A percentile compares a stretch with the other conserved stretches of the same genome.
Evolutionary conservation across 2,329 filamentous ascomycete genomes (phyloP).

Genomic region (Ascochyta viciae-villosae): DNA sequence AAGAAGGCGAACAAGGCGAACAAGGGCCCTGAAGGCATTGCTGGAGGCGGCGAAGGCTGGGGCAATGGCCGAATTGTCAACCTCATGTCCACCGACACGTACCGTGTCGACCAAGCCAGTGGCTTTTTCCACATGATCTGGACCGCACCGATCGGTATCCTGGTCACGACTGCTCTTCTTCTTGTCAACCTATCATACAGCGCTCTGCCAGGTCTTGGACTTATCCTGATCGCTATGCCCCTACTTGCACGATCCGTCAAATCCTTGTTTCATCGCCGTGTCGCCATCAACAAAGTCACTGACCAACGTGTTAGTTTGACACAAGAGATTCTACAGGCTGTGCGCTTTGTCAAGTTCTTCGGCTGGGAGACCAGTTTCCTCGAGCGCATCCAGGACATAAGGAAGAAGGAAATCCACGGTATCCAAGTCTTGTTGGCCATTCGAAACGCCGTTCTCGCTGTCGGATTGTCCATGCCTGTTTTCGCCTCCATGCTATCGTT

Average conservation of each 20-base stretch:
- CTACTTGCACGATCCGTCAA: slow-evolving; percentile 79
- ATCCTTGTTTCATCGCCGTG: slow-evolving; percentile 75
- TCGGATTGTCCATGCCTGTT: slow-evolving; percentile 85
- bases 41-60: slow-evolving; percentile 82
- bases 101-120: slow-evolving; percentile 86
- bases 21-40: slow-evolving; percentile 57
- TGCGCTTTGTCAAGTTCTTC: slow-evolving; percentile 95
- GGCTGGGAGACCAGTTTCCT: slow-evolving; percentile 93
- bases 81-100: slow-evolving; percentile 93
- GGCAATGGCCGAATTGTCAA: slow-evolving; percentile 91
- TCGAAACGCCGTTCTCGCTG: slow-evolving; percentile 82
- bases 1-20: slow-evolving; percentile 53
- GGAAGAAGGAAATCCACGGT: slow-evolving; percentile 77
- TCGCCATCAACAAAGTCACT: slow-evolving; percentile 88
- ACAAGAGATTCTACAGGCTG: slow-evolving; percentile 88
- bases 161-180: slow-evolving; percentile 81
- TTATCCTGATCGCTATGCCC: slow-evolving; percentile 80
- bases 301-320: slow-evolving; percentile 91
- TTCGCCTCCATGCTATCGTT: slow-evolving; percentile 96
- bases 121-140: slow-evolving; percentile 92
- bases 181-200: slow-evolving; percentile 89
- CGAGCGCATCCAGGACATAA: slow-evolving; percentile 74
- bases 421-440: slow-evolving; percentile 85
- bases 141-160: slow-evolving; percentile 80
- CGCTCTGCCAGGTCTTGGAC: slow-evolving; percentile 83